A percentile compares a stretch with the other conserved stretches of the same genome.
Evolutionary conservation across 2,329 filamentous ascomycete genomes (phyloP).

Genomic region (Metarhizium humberi): DNA sequence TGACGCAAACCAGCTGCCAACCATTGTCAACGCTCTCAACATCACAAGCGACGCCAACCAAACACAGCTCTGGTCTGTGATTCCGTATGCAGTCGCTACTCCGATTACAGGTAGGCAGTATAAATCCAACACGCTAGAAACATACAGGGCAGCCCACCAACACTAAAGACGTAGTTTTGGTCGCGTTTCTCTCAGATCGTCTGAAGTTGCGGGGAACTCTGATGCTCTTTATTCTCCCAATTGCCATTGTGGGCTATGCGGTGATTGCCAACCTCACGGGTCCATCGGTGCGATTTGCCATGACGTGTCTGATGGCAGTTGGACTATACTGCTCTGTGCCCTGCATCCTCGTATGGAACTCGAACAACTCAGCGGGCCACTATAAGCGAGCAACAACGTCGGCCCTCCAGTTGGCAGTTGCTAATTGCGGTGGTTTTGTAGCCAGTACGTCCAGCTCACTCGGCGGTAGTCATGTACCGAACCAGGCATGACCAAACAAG

Average conservation of each 20-base stretch:
- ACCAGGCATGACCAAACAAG: not conserved
- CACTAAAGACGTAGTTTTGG: conserved; percentile 27
- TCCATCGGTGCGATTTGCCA: conserved; percentile 48
- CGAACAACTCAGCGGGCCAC: conserved; percentile 59
- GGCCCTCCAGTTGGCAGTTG: conserved; percentile 55
- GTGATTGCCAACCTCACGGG: conserved; percentile 48
- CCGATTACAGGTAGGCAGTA: not conserved
- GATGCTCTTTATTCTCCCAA: conserved; percentile 53
- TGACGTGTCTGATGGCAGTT: conserved; percentile 59
- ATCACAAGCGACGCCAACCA: conserved; percentile 45
- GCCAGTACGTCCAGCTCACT: conserved; percentile 32
- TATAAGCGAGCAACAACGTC: conserved; percentile 62
- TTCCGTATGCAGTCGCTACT: conserved; percentile 34
- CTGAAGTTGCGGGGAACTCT: conserved; percentile 48
- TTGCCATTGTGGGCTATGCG: conserved; percentile 57
- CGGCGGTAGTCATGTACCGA: not conserved
- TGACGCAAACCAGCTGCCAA: conserved; percentile 39
- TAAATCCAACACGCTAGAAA: not conserved
- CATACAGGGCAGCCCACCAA: not conserved
- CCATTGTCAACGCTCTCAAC: conserved; percentile 50
- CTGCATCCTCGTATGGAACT: conserved; percentile 55
- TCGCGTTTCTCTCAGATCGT: conserved; percentile 51
- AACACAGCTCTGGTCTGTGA: conserved; percentile 54
- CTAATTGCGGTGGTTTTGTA: conserved; percentile 59
- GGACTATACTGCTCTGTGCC: conserved; percentile 56